Evolutionary conservation across 2,329 filamentous ascomycete species (phyloP).

Genomic region (Arthrobotrys megalospora): DNA sequence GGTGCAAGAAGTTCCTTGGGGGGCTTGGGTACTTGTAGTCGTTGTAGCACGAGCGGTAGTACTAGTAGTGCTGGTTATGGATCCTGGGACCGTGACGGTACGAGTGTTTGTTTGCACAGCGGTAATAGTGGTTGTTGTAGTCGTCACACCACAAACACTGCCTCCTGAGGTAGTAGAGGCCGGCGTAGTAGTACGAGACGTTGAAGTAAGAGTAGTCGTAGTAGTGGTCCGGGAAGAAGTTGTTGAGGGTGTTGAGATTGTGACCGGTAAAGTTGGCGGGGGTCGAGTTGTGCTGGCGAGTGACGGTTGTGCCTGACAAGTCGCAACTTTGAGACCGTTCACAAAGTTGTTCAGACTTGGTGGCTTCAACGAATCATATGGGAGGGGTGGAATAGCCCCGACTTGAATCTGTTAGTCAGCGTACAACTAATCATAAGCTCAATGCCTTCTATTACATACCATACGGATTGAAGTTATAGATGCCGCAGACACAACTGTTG

Average conservation of each 20-base stretch:
- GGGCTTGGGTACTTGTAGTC: background rate
- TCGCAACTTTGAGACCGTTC: slow-evolving; percentile 10
- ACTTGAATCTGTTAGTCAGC: background rate
- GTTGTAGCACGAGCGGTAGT: background rate
- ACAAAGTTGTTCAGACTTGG: slow-evolving; percentile 14
- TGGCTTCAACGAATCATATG: slow-evolving; percentile 14
- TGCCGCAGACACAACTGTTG: slow-evolving; percentile 71
- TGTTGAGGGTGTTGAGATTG: slow-evolving; percentile 17
- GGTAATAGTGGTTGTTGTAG: slow-evolving; percentile 1
- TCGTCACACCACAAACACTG: background rate
- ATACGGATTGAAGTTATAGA: slow-evolving; percentile 75
- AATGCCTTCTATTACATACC: slow-evolving; percentile 58
- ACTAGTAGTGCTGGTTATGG: too few species aligned
- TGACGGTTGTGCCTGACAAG: slow-evolving; percentile 12
- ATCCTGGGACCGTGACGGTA: background rate
- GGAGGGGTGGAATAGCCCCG: slow-evolving; percentile 19
- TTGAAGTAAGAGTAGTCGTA: background rate
- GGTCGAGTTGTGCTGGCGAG: slow-evolving; percentile 21
- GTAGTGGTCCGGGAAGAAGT: slow-evolving; percentile 20
- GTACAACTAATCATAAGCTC: background rate
- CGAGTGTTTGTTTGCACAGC: background rate
- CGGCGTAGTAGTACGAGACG: background rate
- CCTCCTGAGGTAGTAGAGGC: too few species aligned
- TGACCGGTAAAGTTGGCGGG: slow-evolving; percentile 12
- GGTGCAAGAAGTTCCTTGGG: slow-evolving; percentile 12